Conservation (phyloP, 169 alveolate genomes). For the Perkinsus marinus region DNA sequence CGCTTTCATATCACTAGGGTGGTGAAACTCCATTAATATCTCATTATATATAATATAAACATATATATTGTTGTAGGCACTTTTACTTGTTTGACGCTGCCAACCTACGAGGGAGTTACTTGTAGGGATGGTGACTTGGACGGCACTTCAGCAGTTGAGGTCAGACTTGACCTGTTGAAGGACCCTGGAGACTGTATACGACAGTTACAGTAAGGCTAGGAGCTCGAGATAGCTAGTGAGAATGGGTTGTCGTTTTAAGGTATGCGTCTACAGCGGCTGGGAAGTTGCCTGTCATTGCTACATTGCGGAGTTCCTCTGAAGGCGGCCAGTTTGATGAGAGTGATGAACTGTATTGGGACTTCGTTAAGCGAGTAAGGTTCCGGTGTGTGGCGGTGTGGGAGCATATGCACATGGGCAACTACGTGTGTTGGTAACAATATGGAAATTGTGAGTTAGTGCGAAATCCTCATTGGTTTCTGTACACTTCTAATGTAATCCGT, state of each 20-base stretch:
- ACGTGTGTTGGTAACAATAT: no score
- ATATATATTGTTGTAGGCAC: background rate
- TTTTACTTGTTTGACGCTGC: background rate
- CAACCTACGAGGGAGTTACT: background rate
- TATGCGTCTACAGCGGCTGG: background rate
- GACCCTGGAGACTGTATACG: background rate
- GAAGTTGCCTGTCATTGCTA: background rate
- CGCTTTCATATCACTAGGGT: no score
- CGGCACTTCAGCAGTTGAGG: background rate
- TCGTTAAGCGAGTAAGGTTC: background rate
- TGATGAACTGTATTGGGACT: background rate
- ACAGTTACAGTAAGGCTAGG: background rate
- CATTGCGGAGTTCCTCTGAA: background rate
- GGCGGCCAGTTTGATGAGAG: background rate
- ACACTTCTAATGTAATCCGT: no score
- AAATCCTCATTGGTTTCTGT: no score
- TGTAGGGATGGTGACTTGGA: background rate
- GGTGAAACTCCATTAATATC: no score
- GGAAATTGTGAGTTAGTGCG: no score
- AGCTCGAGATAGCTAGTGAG: no score
- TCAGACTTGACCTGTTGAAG: background rate
- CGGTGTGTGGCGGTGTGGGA: no score
- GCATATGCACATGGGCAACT: no score
- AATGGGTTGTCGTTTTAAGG: no score
- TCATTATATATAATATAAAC: no score